Conservation (phyloP, 2,329 filamentous ascomycete genomes). For the Fusarium sp. region DNA sequence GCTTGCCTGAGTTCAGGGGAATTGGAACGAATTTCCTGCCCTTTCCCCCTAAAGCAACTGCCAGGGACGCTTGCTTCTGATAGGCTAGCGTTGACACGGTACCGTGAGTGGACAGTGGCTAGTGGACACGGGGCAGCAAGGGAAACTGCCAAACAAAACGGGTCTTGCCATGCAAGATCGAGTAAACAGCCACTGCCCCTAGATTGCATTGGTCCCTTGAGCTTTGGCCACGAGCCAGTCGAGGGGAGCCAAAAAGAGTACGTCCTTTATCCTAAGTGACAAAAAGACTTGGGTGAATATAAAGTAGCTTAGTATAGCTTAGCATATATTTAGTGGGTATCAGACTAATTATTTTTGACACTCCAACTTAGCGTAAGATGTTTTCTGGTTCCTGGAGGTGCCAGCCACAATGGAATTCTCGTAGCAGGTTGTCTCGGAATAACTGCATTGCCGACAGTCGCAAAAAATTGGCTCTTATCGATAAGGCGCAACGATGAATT, state of each 20-base stretch:
- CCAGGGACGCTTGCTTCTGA: conserved; percentile 43
- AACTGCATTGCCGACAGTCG: conserved; percentile 48
- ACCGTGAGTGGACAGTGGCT: conserved; percentile 42
- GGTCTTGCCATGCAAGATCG: conserved; percentile 27
- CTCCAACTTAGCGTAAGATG: not conserved
- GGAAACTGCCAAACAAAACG: conserved; percentile 39
- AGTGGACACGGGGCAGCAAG: conserved; percentile 45
- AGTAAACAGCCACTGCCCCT: conserved; percentile 24
- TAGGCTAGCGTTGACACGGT: conserved; percentile 45
- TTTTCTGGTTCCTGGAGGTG: not conserved
- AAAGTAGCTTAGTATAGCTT: rapidly evolving
- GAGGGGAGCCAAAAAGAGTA: not conserved
- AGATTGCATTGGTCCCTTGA: conserved; percentile 34
- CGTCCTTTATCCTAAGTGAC: not conserved
- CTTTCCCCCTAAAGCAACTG: conserved; percentile 42
- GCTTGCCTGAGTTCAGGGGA: conserved; percentile 49
- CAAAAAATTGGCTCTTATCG: conserved; percentile 49
- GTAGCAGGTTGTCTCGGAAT: conserved; percentile 42
- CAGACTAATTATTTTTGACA: not conserved
- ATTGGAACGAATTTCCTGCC: conserved; percentile 48
- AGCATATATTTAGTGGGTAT: not conserved
- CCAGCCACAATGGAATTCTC: conserved; percentile 27
- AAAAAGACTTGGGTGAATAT: not conserved
- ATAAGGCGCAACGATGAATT: conserved; percentile 49
- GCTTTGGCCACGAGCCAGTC: conserved; percentile 37